Conservation (phyloP, 352 stramenopile species). For the Globisporangium canariense region DNA sequence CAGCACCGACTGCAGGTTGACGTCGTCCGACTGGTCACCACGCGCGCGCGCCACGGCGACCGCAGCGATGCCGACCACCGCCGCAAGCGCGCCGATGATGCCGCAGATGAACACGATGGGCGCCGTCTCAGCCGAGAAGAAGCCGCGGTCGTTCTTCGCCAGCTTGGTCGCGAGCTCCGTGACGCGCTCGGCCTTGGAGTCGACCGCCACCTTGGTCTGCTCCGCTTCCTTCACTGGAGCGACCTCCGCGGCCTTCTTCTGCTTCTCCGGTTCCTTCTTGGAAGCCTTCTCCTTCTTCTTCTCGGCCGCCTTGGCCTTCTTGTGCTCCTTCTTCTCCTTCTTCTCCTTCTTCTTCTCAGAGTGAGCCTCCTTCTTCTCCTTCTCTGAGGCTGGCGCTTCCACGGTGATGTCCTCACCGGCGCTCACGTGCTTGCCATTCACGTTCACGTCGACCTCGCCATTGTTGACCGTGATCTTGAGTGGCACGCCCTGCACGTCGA, state of each 20-base stretch:
- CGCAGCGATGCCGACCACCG: slow-evolving; percentile 59
- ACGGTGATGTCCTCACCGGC: slow-evolving; percentile 11
- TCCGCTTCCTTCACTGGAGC: slow-evolving; percentile 7
- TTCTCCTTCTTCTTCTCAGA: slow-evolving; percentile 14
- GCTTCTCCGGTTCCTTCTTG: slow-evolving; percentile 12
- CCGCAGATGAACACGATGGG: slow-evolving; percentile 64
- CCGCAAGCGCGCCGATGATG: slow-evolving; percentile 59
- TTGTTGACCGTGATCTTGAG: slow-evolving; percentile 17
- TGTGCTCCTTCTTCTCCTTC: slow-evolving; percentile 12
- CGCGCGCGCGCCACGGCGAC: slow-evolving; percentile 39
- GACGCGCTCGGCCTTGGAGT: slow-evolving; percentile 29
- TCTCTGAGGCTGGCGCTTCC: not conserved
- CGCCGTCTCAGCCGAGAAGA: slow-evolving; percentile 35
- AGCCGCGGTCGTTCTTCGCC: slow-evolving; percentile 28
- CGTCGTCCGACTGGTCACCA: slow-evolving; percentile 18
- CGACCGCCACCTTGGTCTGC: slow-evolving; percentile 3
- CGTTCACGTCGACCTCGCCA: slow-evolving; percentile 15
- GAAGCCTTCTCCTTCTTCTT: slow-evolving; percentile 22
- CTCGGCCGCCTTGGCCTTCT: slow-evolving; percentile 11
- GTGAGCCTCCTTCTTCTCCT: slow-evolving; percentile 2
- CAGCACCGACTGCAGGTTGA: slow-evolving; percentile 39
- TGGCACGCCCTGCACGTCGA: slow-evolving; percentile 15
- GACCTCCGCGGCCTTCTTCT: slow-evolving; percentile 4
- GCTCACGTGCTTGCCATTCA: slow-evolving; percentile 19
- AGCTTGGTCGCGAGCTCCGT: slow-evolving; percentile 62